phyloP scores from a whole-genome alignment of 345 rosid genomes.

The Eucalyptus erythrocorys region DNA sequence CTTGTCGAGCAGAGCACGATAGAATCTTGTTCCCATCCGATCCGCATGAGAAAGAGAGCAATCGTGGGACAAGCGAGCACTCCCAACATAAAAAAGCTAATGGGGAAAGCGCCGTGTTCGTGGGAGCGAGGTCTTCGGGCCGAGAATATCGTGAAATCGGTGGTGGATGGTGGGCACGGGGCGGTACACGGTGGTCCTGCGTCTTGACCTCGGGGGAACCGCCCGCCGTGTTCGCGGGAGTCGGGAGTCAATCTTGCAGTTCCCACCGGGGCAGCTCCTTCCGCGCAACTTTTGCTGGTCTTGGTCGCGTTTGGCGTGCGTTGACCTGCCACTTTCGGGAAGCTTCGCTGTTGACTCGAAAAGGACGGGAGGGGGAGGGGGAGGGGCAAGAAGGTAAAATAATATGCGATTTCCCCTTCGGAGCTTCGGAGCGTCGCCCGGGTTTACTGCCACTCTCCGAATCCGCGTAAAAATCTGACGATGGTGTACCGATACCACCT shows the following conservation, averaged over 20 bases:
- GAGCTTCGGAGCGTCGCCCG: not conserved
- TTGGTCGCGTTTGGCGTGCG: not conserved
- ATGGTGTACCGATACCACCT: not conserved
- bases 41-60: not conserved
- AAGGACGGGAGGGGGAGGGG: accelerated
- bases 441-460: not conserved
- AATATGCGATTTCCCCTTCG: not conserved
- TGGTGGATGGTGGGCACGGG: not conserved
- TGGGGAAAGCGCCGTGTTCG: not conserved
- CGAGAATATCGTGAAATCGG: not conserved
- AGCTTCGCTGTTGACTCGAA: not conserved
- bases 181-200: not conserved
- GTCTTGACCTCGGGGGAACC: not conserved
- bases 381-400: not conserved
- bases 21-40: not conserved
- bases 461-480: not conserved
- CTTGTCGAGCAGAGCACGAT: not conserved
- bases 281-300: not conserved
- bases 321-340: not conserved
- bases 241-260: not conserved
- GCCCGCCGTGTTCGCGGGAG: not conserved
- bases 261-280: not conserved
- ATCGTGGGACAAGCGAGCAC: not conserved
- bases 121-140: not conserved
- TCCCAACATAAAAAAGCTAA: not conserved